Conservation (phyloP, 2,329 filamentous ascomycete genomes). For the Exutisphaerella laricina region DNA sequence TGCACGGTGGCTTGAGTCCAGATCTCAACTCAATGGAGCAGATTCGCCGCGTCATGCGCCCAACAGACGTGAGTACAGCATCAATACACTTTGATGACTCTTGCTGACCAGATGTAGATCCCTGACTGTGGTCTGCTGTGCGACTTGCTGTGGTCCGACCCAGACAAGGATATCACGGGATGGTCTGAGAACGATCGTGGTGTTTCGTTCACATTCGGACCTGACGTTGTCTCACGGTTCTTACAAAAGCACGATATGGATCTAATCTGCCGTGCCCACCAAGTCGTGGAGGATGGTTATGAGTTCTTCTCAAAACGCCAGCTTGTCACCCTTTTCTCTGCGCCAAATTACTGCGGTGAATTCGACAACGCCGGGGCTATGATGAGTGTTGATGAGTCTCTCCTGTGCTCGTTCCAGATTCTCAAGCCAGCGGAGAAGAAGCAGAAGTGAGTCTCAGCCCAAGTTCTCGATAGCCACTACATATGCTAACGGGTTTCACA, state of each 20-base stretch:
- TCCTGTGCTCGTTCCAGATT: conserved; percentile 99
- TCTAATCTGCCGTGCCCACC: conserved; percentile 95
- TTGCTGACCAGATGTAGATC: conserved; percentile 56
- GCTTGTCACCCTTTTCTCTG: conserved; percentile 94
- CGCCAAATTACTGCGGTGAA: conserved; percentile 98
- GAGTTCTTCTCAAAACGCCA: conserved; percentile 99
- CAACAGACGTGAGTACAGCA: conserved; percentile 79
- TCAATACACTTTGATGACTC: not conserved
- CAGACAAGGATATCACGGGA: conserved; percentile 97
- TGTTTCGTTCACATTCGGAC: conserved; percentile 97
- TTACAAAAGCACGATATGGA: conserved; percentile 99
- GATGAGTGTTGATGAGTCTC: conserved; percentile 99
- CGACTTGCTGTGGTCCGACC: conserved; percentile 97
- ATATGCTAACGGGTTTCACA: conserved; percentile 39
- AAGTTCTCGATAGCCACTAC: conserved; percentile 22
- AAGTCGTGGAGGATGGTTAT: conserved; percentile 98
- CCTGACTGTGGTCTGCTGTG: conserved; percentile 96
- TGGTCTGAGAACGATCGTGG: conserved; percentile 99
- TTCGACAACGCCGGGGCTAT: conserved; percentile 99
- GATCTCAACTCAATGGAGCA: conserved; percentile 99
- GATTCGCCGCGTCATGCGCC: conserved; percentile 97
- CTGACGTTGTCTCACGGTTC: conserved; percentile 95
- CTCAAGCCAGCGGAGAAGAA: conserved; percentile 99
- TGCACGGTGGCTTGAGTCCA: conserved; percentile 96
- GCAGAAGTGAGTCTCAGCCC: conserved; percentile 85